Base-by-base conservation (phyloP, 2,329 filamentous ascomycete species). In the Phialemoniopsis sp. region DNA sequence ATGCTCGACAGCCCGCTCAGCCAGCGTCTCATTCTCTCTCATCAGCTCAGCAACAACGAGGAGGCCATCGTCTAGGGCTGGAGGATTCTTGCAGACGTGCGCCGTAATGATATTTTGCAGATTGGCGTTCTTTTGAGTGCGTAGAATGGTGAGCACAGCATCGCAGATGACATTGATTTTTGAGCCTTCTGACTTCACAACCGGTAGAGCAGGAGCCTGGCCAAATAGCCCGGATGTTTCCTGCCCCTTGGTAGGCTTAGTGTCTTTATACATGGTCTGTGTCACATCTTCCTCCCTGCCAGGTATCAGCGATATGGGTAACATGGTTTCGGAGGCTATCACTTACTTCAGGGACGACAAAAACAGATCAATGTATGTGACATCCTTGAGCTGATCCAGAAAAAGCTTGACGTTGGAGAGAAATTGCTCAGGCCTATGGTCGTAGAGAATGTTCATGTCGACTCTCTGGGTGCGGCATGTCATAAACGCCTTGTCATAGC, bases 391-490 rank as follows among this genome's bases (percentile, higher is more conserved):
- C 58, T 98, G 90, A 14, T 89, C 81, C 26, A 97, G 70, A 54
- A 98, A 95, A 1, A 87, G 62, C 1, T 73, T 71, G 10, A 95
- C 77, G 47, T 82, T 87, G 4, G 74, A 67, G 58, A 96, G 73
- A 57, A 98, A 96, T 49, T 94, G 87, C 29, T 82, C 73, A 0
- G 91, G 89, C n/a, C 82, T 81, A 62, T 97, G 88, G 55, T 98
- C 93, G 55, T 95, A 91, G 3, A 98, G 70, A 45, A 98, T 91
- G 55, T 98, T 98, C 85, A 97, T 90, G 55, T 98, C 93, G 1
- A 98, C 93, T 50, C 94, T 80, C 58, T 98, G 94, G 16, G 83
- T 91, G 37, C 93, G 82, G 58, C 93, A 97, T 46, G 89, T 84
- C 16, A 86, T 70, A 57, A 96, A 98, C 1, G 93, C 93, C 37